Evolutionary conservation across 148 eudicot genomes (phyloP), one percentile per base, ranked within the genome.

Genomic region (Linanthus parryae): DNA sequence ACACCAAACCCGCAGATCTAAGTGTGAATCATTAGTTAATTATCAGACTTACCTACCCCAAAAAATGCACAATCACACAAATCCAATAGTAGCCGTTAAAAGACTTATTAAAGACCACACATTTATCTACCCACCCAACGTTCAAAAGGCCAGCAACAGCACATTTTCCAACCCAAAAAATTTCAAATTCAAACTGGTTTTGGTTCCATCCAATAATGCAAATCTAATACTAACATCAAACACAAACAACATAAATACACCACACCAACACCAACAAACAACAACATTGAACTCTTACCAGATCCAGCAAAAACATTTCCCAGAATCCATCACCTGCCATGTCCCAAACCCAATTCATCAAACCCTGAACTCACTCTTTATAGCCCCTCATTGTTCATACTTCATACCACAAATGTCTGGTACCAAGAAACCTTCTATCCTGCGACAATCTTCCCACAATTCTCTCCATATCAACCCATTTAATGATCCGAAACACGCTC

Each of bases 381-480:
- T 24, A 19, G 19, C n/a, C 48, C 22, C 49, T 19, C 58, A 14
- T 31, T 8, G 16, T 27, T 30, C 54, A 29, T 16, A 28, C 17
- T 49, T 31, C 52, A 14, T 13, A 26, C 8, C 51, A 16, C 23
- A 9, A 30, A 84, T 88, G 96, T 58, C 82, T 48, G 74, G 56
- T 39, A 48, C 66, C 30, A 84, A 76, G 56, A 84, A 74, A 69
- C 45, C 68, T 25, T 29, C 75, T n/a, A 66, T 73, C 18, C 54
- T 72, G 10, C 68, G 69, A 5, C 76, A 73, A 24, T 58, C 70
- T 58, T 74, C 91, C 0, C 62, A 62, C 72, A 66, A 70, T 49
- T 76, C 96, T 3, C 76, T 64, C 37, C 70, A 73, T 29, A 58
- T 48, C 29, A 81, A 76, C 29, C 94, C 96, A 11, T 75, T 88